Conservation (phyloP, 805 yeast species). For the Priceomyces medius region DNA sequence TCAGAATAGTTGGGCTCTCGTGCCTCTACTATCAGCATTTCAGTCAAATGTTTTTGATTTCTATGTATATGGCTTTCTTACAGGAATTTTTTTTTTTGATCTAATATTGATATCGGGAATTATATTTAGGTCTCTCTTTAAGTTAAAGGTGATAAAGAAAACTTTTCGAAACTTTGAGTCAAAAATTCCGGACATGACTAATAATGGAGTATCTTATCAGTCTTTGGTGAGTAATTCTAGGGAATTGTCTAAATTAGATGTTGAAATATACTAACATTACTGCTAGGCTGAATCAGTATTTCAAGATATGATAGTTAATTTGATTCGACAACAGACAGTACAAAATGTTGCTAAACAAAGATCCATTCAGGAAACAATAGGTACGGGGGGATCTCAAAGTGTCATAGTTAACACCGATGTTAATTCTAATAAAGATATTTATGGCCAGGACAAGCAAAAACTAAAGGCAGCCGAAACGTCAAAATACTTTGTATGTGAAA, state of each 20-base stretch:
- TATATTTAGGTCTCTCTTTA: background rate
- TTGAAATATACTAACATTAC: constrained; percentile 12
- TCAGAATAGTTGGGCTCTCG: constrained; percentile 2
- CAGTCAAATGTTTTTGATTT: too few relatives aligned
- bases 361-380: constrained; percentile 16
- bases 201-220: constrained; percentile 19
- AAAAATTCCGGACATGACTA: constrained; percentile 11
- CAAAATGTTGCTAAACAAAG: constrained; percentile 21
- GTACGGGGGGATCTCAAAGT: constrained; percentile 14
- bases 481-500: constrained; percentile 71
- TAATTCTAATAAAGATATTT: constrained; percentile 40
- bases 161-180: background rate
- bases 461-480: constrained; percentile 45
- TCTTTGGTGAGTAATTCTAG: constrained; percentile 18
- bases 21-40: background rate
- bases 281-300: constrained; percentile 38
- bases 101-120: background rate
- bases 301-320: constrained; percentile 31
- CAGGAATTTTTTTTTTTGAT: background rate
- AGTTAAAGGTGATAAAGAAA: background rate
- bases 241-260: background rate
- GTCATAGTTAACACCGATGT: constrained; percentile 13
- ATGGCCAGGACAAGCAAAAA: constrained; percentile 49
- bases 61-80: too few relatives aligned
- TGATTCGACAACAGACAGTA: constrained; percentile 32